These are phyloP conservation scores for Suhomyces sp. DNA, from an alignment of 805 yeast species.

Conservation along the genomic window DNA sequence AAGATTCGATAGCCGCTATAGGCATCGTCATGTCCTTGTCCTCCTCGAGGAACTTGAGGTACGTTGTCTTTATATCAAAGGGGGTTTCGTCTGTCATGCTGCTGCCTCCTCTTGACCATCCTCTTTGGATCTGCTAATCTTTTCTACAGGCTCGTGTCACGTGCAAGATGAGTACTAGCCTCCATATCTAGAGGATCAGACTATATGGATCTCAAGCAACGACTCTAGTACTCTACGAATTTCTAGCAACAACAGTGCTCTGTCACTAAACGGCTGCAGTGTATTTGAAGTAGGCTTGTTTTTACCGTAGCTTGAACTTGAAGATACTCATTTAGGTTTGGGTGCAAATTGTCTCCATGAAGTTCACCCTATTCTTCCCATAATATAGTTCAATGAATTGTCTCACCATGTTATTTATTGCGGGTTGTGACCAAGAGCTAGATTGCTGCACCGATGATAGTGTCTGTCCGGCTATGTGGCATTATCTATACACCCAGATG, in stretches of 20 bases:
- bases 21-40: conserved; percentile 99
- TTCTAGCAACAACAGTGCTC: too few species aligned
- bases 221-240: too few species aligned
- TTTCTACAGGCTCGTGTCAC: neutral
- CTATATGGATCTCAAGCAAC: neutral
- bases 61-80: conserved; percentile 81
- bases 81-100: conserved; percentile 8
- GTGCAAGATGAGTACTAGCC: neutral
- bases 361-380: too few species aligned
- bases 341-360: neutral
- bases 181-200: neutral
- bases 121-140: neutral
- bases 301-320: neutral
- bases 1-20: conserved; percentile 94
- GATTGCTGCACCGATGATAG: neutral
- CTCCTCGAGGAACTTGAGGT: conserved; percentile 74
- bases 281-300: too few species aligned
- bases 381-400: too few species aligned
- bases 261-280: neutral
- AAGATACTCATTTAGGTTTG: neutral
- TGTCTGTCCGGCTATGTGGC: neutral
- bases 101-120: neutral
- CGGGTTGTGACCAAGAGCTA: too few species aligned
- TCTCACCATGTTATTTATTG: neutral
- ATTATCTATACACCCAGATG: neutral